phyloP scores from a whole-genome alignment of 2,329 filamentous ascomycete genomes.

The Pseudohalonectria lignicola region DNA sequence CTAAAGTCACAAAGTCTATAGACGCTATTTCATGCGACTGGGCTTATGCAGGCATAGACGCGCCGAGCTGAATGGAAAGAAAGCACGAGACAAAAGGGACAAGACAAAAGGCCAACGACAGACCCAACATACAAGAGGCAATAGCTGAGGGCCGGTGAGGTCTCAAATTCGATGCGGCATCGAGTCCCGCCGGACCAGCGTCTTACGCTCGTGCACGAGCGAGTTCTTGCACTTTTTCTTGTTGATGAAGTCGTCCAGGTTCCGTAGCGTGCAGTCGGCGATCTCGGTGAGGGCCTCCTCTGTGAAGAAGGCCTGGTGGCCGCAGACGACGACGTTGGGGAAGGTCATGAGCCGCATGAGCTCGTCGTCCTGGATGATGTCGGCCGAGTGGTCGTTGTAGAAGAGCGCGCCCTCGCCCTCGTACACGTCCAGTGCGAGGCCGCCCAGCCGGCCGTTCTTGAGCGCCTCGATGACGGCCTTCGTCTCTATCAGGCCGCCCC shows the following conservation, averaged over 20 bases:
- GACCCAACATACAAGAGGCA: too few species aligned
- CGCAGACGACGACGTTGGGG: slow-evolving; percentile 54
- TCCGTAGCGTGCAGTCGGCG: slow-evolving; percentile 45
- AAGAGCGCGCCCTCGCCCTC: slow-evolving; percentile 54
- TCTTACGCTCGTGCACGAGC: slow-evolving; percentile 16
- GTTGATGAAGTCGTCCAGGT: slow-evolving; percentile 34
- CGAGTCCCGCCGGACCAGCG: slow-evolving; percentile 14
- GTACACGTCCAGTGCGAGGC: slow-evolving; percentile 57
- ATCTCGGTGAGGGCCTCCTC: slow-evolving; percentile 55
- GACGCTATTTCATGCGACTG: too few species aligned
- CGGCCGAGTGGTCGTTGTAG: slow-evolving; percentile 52
- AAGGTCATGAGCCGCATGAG: slow-evolving; percentile 58
- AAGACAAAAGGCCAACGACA: too few species aligned
- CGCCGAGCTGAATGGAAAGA: neutral
- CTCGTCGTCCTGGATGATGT: slow-evolving; percentile 56
- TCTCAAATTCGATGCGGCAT: slow-evolving; percentile 21
- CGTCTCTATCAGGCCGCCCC: slow-evolving; percentile 53
- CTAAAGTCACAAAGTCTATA: too few species aligned
- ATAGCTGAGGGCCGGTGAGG: too few species aligned
- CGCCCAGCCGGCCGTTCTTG: slow-evolving; percentile 48
- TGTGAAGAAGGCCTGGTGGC: slow-evolving; percentile 62
- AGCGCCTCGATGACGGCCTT: slow-evolving; percentile 47
- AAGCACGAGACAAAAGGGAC: neutral
- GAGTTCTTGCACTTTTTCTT: slow-evolving; percentile 23
- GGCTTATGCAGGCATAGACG: too few species aligned